A percentile compares a stretch with the other conserved stretches of the same genome.
phyloP scores from a whole-genome alignment of 2,329 filamentous ascomycete genomes.

The Aspergillus vadensis region DNA sequence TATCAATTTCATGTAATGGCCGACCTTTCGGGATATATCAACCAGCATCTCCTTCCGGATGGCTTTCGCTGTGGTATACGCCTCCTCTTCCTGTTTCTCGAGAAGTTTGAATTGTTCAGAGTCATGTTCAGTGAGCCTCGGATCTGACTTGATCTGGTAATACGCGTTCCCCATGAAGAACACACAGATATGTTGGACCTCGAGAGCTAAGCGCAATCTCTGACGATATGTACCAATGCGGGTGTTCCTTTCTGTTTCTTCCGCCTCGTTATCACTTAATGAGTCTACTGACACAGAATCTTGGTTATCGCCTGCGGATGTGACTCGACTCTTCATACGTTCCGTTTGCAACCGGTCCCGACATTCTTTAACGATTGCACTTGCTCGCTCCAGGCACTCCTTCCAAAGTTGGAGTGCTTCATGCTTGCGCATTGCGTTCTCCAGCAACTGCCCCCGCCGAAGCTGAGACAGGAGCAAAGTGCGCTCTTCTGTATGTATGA shows the following conservation, averaged over 20 bases:
- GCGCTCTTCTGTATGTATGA: conserved; percentile 69
- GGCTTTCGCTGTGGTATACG: conserved; percentile 76
- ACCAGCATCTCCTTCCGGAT: conserved; percentile 77
- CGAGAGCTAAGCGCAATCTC: conserved; percentile 70
- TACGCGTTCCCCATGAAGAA: conserved; percentile 85
- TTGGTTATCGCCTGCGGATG: conserved; percentile 23
- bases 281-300: conserved; percentile 19
- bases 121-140: conserved; percentile 63
- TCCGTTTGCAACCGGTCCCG: conserved; percentile 63
- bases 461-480: conserved; percentile 65
- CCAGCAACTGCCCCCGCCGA: conserved; percentile 73
- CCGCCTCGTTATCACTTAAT: conserved; percentile 40
- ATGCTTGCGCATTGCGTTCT: conserved; percentile 68
- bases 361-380: conserved; percentile 59
- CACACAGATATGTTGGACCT: conserved; percentile 76
- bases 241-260: conserved; percentile 43
- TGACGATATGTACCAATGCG: conserved; percentile 63
- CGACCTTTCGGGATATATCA: conserved; percentile 60
- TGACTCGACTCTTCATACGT: conserved; percentile 28
- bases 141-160: conserved; percentile 78
- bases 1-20: conserved; percentile 66
- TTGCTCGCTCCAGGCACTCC: conserved; percentile 55
- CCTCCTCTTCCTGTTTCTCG: conserved; percentile 69
- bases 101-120: conserved; percentile 67
- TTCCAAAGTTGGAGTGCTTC: conserved; percentile 73